Conservation (phyloP, 2,329 filamentous ascomycete species). For the Corynespora cassiicola region DNA sequence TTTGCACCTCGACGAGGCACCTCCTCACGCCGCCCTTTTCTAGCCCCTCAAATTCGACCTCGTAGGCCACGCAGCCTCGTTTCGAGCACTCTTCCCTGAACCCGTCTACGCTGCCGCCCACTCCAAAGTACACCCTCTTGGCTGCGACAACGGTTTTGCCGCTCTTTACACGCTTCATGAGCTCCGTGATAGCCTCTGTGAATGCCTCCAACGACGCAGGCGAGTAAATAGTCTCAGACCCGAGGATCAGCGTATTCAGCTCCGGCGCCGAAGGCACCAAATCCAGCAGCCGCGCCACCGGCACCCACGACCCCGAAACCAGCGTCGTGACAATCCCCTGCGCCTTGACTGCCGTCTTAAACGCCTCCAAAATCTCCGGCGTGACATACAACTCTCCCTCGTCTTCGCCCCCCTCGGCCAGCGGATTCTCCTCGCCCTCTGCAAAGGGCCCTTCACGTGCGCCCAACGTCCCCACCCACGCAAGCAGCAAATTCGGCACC, state of each 20-base stretch:
- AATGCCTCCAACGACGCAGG: conserved; percentile 74
- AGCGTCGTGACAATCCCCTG: conserved; percentile 67
- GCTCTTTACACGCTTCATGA: conserved; percentile 60
- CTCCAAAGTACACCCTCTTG: conserved; percentile 84
- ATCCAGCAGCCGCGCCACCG: conserved; percentile 60
- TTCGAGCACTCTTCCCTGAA: conserved; percentile 60
- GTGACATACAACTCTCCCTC: conserved; percentile 69
- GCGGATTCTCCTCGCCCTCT: conserved; percentile 24
- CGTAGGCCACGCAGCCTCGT: conserved; percentile 52
- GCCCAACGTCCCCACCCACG: conserved; percentile 57
- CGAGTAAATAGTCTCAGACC: conserved; percentile 84
- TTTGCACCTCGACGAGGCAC: conserved; percentile 54
- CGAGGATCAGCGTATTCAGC: conserved; percentile 62
- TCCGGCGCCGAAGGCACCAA: conserved; percentile 56
- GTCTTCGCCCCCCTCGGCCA: conserved; percentile 13
- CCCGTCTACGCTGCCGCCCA: conserved; percentile 81
- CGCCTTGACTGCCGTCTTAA: conserved; percentile 60
- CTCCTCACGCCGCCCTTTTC: conserved; percentile 52
- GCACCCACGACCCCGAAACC: conserved; percentile 77
- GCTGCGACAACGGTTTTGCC: conserved; percentile 73
- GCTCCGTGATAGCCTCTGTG: conserved; percentile 67
- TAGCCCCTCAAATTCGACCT: conserved; percentile 56
- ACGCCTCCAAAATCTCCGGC: conserved; percentile 63
- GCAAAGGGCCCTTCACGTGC: conserved; percentile 17
- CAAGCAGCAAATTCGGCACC: conserved; percentile 76